phyloP scores from a whole-genome alignment of 805 yeast genomes.

The Monosporozyma aquatica region DNA sequence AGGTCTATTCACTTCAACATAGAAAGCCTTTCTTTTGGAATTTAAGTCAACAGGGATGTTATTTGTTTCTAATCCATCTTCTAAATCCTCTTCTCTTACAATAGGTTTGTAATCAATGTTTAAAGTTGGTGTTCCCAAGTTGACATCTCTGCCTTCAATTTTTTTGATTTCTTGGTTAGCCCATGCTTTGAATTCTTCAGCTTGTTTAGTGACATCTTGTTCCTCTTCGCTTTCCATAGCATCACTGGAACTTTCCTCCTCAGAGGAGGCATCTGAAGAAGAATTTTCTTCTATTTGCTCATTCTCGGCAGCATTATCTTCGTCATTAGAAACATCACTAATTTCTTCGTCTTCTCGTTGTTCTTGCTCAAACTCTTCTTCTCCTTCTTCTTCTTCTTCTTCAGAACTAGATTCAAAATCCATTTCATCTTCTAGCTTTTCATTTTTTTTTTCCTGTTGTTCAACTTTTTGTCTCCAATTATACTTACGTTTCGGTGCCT shows the following conservation, averaged over 20 bases:
- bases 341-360: conserved; percentile 21
- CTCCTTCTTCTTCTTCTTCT: conserved; percentile 26
- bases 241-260: conserved; percentile 20
- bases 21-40: conserved; percentile 48
- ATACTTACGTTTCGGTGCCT: conserved; percentile 42
- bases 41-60: conserved; percentile 48
- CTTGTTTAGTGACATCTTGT: conserved; percentile 34
- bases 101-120: conserved; percentile 45
- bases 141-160: conserved; percentile 50
- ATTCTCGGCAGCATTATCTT: background rate
- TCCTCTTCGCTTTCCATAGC: conserved; percentile 12
- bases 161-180: conserved; percentile 65
- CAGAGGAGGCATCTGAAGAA: conserved; percentile 11
- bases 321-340: conserved; percentile 19
- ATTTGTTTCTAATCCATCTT: conserved; percentile 58
- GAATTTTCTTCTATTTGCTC: conserved; percentile 18
- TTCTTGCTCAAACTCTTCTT: conserved; percentile 19
- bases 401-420: conserved; percentile 42
- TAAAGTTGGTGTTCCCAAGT: conserved; percentile 43
- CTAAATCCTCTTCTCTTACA: conserved; percentile 61
- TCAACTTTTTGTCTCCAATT: conserved; percentile 64
- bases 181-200: conserved; percentile 77
- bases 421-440: conserved; percentile 46
- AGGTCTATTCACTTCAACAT: conserved; percentile 57
- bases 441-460: conserved; percentile 35